Evolutionary conservation across 257 asterid species (phyloP).

Genomic region (Verbena officinalis): DNA sequence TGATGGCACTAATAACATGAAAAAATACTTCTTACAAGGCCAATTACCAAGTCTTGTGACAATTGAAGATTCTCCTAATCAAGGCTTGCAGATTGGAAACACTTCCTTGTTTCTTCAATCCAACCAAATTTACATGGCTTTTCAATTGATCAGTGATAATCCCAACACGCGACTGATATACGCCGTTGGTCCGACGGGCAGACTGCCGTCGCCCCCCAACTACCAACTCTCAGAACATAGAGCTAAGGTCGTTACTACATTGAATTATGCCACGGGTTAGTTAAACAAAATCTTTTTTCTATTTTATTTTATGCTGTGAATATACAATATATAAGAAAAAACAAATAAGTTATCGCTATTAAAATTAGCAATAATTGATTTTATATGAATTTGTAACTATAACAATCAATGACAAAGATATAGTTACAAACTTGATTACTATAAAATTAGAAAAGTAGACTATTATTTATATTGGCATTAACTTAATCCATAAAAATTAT

Average conservation of each 20-base stretch:
- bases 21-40: slow-evolving; percentile 62
- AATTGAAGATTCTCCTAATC: slow-evolving; percentile 30
- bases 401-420: no score
- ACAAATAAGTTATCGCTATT: no score
- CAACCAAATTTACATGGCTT: slow-evolving; percentile 53
- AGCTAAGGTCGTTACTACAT: slow-evolving; percentile 40
- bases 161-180: slow-evolving; percentile 62
- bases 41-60: slow-evolving; percentile 42
- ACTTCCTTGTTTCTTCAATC: slow-evolving; percentile 38
- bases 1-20: slow-evolving; percentile 29
- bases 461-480: no score
- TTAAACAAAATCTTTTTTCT: neutral
- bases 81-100: slow-evolving; percentile 50
- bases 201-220: slow-evolving; percentile 37
- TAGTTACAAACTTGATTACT: no score
- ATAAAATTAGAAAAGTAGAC: no score
- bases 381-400: no score
- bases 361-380: no score
- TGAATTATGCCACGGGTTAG: slow-evolving; percentile 76
- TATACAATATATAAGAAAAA: no score
- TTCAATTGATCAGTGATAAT: slow-evolving; percentile 46
- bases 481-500: no score
- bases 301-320: no score
- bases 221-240: slow-evolving; percentile 52
- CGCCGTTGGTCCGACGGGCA: slow-evolving; percentile 57